phyloP scores from a whole-genome alignment of 2,329 filamentous ascomycete genomes.

The Cercospora sp. region DNA sequence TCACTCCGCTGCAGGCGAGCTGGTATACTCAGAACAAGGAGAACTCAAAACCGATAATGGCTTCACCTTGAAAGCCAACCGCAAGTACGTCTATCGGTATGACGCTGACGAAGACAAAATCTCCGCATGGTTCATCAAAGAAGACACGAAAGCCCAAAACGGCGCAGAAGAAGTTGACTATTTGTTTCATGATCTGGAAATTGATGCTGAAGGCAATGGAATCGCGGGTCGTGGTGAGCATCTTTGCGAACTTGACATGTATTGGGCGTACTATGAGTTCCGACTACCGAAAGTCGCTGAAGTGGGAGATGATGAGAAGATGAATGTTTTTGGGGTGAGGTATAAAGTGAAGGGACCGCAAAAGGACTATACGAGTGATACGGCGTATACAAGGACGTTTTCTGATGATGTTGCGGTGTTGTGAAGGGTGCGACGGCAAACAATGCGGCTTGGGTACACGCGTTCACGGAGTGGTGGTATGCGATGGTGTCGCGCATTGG shows the following conservation, averaged over 20 bases:
- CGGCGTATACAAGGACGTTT: conserved; percentile 38
- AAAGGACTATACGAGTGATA: conserved; percentile 43
- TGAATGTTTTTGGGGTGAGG: conserved; percentile 40
- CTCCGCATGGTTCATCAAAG: conserved; percentile 73
- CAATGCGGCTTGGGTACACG: neutral
- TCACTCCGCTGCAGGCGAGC: conserved; percentile 34
- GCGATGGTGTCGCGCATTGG: neutral
- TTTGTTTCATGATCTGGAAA: conserved; percentile 73
- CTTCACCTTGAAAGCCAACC: conserved; percentile 58
- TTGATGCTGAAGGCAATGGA: conserved; percentile 45
- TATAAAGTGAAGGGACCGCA: conserved; percentile 43
- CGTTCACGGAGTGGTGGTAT: conserved; percentile 6
- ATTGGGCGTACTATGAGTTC: conserved; percentile 71
- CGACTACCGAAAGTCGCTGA: conserved; percentile 34
- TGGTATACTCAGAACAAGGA: conserved; percentile 41
- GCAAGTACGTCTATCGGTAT: conserved; percentile 74
- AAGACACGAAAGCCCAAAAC: conserved; percentile 56
- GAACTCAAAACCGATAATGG: conserved; percentile 42
- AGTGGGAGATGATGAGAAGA: conserved; percentile 29
- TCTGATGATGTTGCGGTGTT: conserved; percentile 21
- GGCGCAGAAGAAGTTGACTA: conserved; percentile 60
- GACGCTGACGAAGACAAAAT: conserved; percentile 62
- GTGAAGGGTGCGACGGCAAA: conserved; percentile 1
- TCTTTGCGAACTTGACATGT: conserved; percentile 70
- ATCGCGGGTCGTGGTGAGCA: conserved; percentile 69